A percentile compares a stretch with the other conserved stretches of the same genome.
Evolutionary conservation across 352 stramenopile genomes (phyloP).

Genomic region (Pythium brachiatum): DNA sequence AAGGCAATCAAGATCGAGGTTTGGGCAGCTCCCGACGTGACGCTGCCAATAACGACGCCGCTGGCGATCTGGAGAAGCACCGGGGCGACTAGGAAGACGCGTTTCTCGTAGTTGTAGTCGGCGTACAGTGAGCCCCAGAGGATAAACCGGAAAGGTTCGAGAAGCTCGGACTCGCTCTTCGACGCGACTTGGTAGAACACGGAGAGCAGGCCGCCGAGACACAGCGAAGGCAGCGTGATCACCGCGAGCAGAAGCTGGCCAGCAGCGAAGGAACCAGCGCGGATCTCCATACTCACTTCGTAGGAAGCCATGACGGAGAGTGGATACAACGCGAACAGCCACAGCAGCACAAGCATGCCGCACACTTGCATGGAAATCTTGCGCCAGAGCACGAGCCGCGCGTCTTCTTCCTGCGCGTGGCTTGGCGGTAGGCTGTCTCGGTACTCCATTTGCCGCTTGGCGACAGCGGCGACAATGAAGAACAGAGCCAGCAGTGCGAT

Average conservation of each 20-base stretch:
- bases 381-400: constrained; percentile 9
- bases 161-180: constrained; percentile 15
- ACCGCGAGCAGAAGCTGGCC: constrained; percentile 9
- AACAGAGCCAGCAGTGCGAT: constrained; percentile 24
- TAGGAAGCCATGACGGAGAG: constrained; percentile 22
- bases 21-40: constrained; percentile 1
- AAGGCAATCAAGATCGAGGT: constrained; percentile 22
- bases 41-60: constrained; percentile 23
- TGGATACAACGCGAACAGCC: constrained; percentile 25
- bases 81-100: constrained; percentile 25
- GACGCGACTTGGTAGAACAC: constrained; percentile 10
- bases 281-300: constrained; percentile 28
- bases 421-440: constrained; percentile 1
- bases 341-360: constrained; percentile 25
- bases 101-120: constrained; percentile 24
- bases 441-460: constrained; percentile 10
- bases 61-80: constrained; percentile 28
- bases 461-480: constrained; percentile 18
- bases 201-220: constrained; percentile 15
- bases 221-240: constrained; percentile 10
- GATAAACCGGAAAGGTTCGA: constrained; percentile 15
- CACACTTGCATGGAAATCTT: constrained; percentile 26
- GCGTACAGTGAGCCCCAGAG: constrained; percentile 30
- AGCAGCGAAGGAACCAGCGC: neutral
- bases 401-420: neutral